Evolutionary conservation across 306 rosid species (phyloP).

Genomic region (Erythrophleum fordii): DNA sequence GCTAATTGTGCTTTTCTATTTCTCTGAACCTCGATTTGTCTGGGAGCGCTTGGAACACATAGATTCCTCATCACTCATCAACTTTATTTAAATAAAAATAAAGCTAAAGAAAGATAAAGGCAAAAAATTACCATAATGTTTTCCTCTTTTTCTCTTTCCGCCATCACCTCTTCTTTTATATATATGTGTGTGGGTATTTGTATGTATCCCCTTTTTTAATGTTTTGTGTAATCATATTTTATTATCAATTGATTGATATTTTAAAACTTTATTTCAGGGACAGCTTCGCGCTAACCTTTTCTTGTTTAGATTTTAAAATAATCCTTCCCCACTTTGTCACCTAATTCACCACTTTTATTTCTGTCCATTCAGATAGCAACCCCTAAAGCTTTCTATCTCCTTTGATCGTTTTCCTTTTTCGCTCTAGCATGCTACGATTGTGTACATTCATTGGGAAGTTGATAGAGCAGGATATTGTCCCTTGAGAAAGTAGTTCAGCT

Average conservation of each 20-base stretch:
- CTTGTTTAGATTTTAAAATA: conserved; percentile 48
- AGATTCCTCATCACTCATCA: conserved; percentile 72
- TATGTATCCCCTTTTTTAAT: no score
- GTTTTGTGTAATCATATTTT: conserved; percentile 43
- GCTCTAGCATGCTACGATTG: conserved; percentile 48
- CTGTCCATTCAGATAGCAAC: conserved; percentile 38
- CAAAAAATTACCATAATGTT: conserved; percentile 46
- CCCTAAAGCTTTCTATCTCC: conserved; percentile 10
- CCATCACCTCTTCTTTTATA: conserved; percentile 41
- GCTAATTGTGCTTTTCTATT: conserved; percentile 75
- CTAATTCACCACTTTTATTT: conserved; percentile 53
- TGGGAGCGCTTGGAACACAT: conserved; percentile 82
- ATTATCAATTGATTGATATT: conserved; percentile 44
- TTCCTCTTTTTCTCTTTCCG: conserved; percentile 47
- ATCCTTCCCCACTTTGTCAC: conserved; percentile 39
- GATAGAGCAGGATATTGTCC: conserved; percentile 11
- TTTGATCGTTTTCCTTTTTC: conserved; percentile 41
- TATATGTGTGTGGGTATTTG: background rate
- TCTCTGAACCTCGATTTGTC: conserved; percentile 85
- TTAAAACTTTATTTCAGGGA: conserved; percentile 31
- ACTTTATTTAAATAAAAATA: conserved; percentile 51
- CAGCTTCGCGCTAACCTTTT: conserved; percentile 57
- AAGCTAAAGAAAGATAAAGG: conserved; percentile 47
- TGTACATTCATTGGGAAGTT: conserved; percentile 8
- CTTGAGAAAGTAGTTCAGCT: conserved; percentile 9